These are phyloP conservation scores for Tritrichomonas foetus DNA, from an alignment of 208 protist species.

Conservation along the genomic window DNA sequence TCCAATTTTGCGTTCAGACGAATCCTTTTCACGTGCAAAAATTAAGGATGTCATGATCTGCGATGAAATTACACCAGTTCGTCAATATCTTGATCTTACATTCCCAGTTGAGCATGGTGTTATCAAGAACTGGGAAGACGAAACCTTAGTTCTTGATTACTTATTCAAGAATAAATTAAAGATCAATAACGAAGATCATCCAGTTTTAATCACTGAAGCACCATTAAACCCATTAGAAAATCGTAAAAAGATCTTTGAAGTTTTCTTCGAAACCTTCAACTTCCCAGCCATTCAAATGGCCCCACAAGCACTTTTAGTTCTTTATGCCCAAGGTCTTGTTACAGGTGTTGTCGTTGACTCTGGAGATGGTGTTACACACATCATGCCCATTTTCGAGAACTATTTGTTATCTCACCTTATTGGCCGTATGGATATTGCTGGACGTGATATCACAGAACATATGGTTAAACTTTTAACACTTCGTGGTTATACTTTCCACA, in stretches of 20 bases:
- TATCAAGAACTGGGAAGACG: slow-evolving; percentile 89
- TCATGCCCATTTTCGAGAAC: slow-evolving; percentile 88
- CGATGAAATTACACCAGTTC: slow-evolving; percentile 71
- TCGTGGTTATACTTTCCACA: slow-evolving; percentile 62
- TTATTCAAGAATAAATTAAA: slow-evolving; percentile 54
- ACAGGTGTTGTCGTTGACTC: slow-evolving; percentile 77
- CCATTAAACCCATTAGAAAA: slow-evolving; percentile 76
- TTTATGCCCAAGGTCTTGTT: slow-evolving; percentile 75
- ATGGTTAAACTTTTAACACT: slow-evolving; percentile 63
- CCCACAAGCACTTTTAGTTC: slow-evolving; percentile 82
- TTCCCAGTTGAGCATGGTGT: slow-evolving; percentile 87
- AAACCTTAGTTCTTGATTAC: slow-evolving; percentile 85
- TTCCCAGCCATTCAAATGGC: slow-evolving; percentile 67
- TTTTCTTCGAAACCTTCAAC: slow-evolving; percentile 77
- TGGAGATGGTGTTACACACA: slow-evolving; percentile 86
- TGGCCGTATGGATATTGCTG: slow-evolving; percentile 64
- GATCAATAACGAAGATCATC: slow-evolving; percentile 80
- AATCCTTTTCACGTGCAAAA: slow-evolving; percentile 53
- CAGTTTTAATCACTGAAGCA: slow-evolving; percentile 79
- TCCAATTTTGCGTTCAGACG: slow-evolving; percentile 75
- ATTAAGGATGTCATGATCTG: slow-evolving; percentile 79
- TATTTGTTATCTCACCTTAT: slow-evolving; percentile 63
- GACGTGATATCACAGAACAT: slow-evolving; percentile 67
- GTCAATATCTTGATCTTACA: slow-evolving; percentile 63
- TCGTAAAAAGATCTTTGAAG: slow-evolving; percentile 74